Base-by-base conservation (phyloP, 805 yeast genomes). In the Spathaspora girioi region DNA sequence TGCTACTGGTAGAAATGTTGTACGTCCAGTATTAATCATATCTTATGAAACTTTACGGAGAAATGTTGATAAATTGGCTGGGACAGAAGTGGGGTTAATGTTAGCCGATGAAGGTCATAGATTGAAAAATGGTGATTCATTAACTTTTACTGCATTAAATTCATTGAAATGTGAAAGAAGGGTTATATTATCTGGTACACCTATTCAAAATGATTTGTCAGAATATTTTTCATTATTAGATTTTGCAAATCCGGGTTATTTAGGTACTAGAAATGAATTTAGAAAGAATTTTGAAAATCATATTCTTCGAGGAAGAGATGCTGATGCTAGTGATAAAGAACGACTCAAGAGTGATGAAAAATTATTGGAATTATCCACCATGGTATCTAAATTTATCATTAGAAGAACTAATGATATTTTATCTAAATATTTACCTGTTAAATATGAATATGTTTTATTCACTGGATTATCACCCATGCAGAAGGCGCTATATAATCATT, bases 401-500 rank as follows among this genome's bases (percentile, higher is more conserved):
- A 80, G 99, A 65, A 83, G 99, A 63, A 91, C 98, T 0, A 94
- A 94, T 70, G 99, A 94, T 67, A 89, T 94, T 59, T 74, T 94
- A 50, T 86, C 97, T 29, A 93, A 94, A 68, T 94, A 94, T 63
- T 76, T 94, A 53, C 99, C 99, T 0, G 89, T 96, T 55, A 94
- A 94, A 67, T 92, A 91, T 65, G 99, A 94, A 66, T 96, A 94
- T 67, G 98, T 94, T 19, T 87, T 94, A n/a, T 94, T 93, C 66
- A 91, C 94, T 54, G 86, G 84, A 43, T 70, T 94, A 50, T 79
- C 93, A 1, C 89, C 89, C 0, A 78, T 92, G 69, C 99, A 94
- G 67, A 70, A 74, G 47, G 68, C 75, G 1, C 67, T 94, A 1
- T 94, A 94, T 63, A 73, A 80, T 48, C 86, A 85, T 56, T 89